Conservation (phyloP, 805 yeast genomes). For the Metschnikowia sp. region DNA sequence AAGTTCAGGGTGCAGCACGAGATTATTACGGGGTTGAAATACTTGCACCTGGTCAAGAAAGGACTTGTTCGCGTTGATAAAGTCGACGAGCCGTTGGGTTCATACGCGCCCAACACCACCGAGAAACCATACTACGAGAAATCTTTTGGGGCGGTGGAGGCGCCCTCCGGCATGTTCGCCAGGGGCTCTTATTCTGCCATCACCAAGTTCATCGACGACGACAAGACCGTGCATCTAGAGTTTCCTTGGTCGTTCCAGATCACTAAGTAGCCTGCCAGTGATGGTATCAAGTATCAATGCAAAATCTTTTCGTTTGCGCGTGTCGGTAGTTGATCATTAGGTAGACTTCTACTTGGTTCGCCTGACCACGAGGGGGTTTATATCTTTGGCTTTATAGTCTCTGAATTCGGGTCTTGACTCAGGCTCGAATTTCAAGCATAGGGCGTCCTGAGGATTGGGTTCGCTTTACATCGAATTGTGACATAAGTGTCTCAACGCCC, state of each 20-base stretch:
- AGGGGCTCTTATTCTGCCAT: conserved; percentile 82
- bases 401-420: no score
- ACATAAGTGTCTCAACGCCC: no score
- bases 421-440: no score
- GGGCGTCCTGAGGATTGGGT: no score
- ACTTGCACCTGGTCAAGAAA: conserved; percentile 79
- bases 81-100: conserved; percentile 83
- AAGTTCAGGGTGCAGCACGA: conserved; percentile 86
- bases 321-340: no score
- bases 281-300: neutral
- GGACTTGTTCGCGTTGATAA: conserved; percentile 86
- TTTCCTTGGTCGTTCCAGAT: conserved; percentile 87
- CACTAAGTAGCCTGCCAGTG: conserved; percentile 44
- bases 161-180: conserved; percentile 86
- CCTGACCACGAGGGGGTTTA: no score
- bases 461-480: no score
- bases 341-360: no score
- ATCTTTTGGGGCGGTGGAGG: conserved; percentile 62
- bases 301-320: neutral
- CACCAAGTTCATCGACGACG: conserved; percentile 85
- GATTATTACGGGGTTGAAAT: conserved; percentile 85
- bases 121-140: conserved; percentile 73
- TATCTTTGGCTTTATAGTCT: no score
- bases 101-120: conserved; percentile 83
- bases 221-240: conserved; percentile 65